Base-by-base conservation (phyloP, 2,329 filamentous ascomycete genomes). In the Colletotrichum sp. region DNA sequence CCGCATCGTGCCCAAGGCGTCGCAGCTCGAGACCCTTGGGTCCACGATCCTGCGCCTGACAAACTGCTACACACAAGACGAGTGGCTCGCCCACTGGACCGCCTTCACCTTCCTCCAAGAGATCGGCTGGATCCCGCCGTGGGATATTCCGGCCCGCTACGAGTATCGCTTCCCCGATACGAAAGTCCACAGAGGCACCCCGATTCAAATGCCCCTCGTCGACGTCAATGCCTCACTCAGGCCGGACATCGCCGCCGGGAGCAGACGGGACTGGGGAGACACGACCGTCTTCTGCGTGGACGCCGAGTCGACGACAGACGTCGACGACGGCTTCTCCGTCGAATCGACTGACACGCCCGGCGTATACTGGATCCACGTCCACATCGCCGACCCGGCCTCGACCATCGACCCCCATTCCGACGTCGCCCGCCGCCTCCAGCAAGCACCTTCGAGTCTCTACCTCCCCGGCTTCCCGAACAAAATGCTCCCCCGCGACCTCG, bases 311-410 rank as follows among this genome's bases (percentile, higher is more conserved):
- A 94, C 95, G 0, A 86, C 89, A 32, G 92, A 96, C 79, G 94
- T 97, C 74, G 95, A 98, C 79, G 95, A 98, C 81, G 95, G 93
- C 2, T 85, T 98, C 10, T 96, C 94, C 1, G 81, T 97, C 9
- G 93, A 95, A 80, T 82, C 84, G 61, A 90, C 93, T 2, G 84
- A 87, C 6, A 85, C 83, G 21, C 77, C 87, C 24, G 82, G 87
- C 67, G 88, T 94, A 78, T 92, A 91, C 80, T 97, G 95, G 95
- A 86, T 96, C 34, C 94, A 96, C 80, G 85, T 95, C 36, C 95
- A 97, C 82, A 90, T 94, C 57, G 95, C 95, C 16, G 95, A 97
- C 80, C 94, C 94, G 10, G 93, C 93, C 4, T 94, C 95, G 7
- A 90, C 91, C 74, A 91, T 97, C 77, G 80, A 85, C 24, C 90